Evolutionary conservation across 495 filamentous ascomycete species (phyloP).

Genomic region (Xylaria longipes): DNA sequence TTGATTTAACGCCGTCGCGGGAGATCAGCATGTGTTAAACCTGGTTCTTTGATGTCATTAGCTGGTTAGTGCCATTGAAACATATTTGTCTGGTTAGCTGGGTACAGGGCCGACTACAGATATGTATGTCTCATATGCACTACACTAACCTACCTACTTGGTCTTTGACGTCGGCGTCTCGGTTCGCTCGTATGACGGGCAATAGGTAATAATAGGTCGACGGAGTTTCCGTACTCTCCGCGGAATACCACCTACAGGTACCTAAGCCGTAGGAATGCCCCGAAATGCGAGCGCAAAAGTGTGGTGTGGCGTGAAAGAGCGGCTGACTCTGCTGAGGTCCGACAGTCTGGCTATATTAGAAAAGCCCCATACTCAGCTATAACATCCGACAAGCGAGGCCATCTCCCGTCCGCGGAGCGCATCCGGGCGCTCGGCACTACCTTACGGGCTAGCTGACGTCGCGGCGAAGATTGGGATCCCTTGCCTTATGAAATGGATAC

Average conservation of each 20-base stretch:
- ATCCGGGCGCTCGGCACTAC: conserved; percentile 9
- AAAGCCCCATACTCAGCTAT: conserved; percentile 3
- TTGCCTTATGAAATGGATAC: neutral
- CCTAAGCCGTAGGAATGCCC: neutral
- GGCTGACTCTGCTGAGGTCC: conserved; percentile 1
- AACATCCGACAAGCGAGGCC: neutral
- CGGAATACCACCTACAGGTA: neutral
- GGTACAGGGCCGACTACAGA: neutral
- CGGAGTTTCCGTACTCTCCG: neutral
- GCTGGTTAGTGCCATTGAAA: neutral
- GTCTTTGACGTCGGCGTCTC: neutral
- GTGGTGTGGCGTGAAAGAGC: neutral
- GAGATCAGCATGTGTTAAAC: conserved; percentile 10
- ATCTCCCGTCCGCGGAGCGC: conserved; percentile 12
- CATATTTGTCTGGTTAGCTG: neutral
- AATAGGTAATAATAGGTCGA: neutral
- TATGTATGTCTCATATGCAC: conserved; percentile 3
- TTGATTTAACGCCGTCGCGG: conserved; percentile 2
- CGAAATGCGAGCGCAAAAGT: neutral
- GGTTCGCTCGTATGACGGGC: conserved; percentile 2
- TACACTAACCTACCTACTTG: conserved; percentile 3
- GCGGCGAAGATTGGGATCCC: neutral
- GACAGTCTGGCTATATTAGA: neutral
- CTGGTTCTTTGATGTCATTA: neutral
- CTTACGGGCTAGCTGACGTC: conserved; percentile 1